Evolutionary conservation across 345 rosid species (phyloP).

Genomic region (Litchi chinensis): DNA sequence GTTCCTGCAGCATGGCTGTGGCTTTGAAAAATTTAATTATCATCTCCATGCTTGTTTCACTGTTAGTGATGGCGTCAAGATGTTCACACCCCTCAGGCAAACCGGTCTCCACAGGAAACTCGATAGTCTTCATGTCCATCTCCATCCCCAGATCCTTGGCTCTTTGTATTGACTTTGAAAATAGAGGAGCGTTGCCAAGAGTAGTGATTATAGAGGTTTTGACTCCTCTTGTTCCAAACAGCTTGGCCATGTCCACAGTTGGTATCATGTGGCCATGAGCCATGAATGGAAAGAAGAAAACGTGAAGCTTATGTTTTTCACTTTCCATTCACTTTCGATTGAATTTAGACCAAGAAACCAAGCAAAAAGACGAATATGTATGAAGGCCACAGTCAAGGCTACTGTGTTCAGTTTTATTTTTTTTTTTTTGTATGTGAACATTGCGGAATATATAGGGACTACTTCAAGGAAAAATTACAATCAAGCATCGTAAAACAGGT

Average conservation of each 20-base stretch:
- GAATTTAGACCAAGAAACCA: background rate
- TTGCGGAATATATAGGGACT: no score
- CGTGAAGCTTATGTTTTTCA: conserved; percentile 19
- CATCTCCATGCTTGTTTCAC: background rate
- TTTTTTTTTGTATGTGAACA: no score
- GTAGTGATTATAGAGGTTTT: conserved; percentile 43
- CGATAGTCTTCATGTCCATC: conserved; percentile 17
- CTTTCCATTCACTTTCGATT: no score
- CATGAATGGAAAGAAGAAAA: conserved; percentile 45
- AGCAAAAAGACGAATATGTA: no score
- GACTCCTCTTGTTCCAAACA: conserved; percentile 35
- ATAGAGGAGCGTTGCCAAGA: conserved; percentile 22
- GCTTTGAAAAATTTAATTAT: conserved; percentile 20
- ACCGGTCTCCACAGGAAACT: conserved; percentile 34
- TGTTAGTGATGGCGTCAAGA: background rate
- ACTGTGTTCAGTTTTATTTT: no score
- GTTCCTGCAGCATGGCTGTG: conserved; percentile 25
- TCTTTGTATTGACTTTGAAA: conserved; percentile 22
- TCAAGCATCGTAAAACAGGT: no score
- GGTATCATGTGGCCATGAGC: conserved; percentile 42
- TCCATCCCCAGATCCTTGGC: conserved; percentile 18
- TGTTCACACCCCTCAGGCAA: conserved; percentile 33
- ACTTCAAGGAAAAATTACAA: no score
- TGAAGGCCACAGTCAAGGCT: no score
- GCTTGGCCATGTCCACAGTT: conserved; percentile 38